Percentiles rank a stretch among this genome's conserved stretches.
These are phyloP conservation scores for Claviceps humidiphila DNA, from an alignment of 2,329 filamentous ascomycete species.

Conservation along the genomic window DNA sequence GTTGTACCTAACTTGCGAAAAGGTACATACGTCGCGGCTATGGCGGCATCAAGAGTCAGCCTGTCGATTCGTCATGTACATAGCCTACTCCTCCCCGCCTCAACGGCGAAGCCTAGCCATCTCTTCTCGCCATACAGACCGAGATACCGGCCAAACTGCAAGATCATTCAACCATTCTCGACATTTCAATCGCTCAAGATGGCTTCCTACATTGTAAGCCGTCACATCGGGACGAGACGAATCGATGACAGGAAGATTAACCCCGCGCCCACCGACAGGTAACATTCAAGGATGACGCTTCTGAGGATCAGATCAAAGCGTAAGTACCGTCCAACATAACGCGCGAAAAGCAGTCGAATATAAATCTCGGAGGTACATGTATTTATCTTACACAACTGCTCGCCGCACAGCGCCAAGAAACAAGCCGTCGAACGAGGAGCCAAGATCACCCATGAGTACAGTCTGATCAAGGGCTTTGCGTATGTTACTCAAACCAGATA, in stretches of 20 bases:
- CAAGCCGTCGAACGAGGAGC: conserved; percentile 63
- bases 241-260: neutral
- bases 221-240: neutral
- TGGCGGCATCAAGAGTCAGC: neutral
- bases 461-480: conserved; percentile 85
- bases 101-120: neutral
- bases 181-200: conserved; percentile 23
- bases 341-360: neutral
- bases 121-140: conserved; percentile 4
- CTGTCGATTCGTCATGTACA: neutral
- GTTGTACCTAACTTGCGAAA: too few species aligned
- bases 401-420: conserved; percentile 54
- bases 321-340: conserved; percentile 23
- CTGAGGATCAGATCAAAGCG: conserved; percentile 53
- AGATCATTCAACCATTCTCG: neutral
- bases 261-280: conserved; percentile 38
- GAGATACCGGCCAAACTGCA: conserved; percentile 3
- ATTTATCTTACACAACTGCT: neutral
- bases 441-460: conserved; percentile 73
- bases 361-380: neutral
- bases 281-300: conserved; percentile 61
- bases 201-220: conserved; percentile 41
- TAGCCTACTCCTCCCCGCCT: neutral
- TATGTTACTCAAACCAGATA: conserved; percentile 33
- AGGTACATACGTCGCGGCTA: neutral